Conservation (phyloP, 2,329 filamentous ascomycete genomes). For the Fusarium metavorans region DNA sequence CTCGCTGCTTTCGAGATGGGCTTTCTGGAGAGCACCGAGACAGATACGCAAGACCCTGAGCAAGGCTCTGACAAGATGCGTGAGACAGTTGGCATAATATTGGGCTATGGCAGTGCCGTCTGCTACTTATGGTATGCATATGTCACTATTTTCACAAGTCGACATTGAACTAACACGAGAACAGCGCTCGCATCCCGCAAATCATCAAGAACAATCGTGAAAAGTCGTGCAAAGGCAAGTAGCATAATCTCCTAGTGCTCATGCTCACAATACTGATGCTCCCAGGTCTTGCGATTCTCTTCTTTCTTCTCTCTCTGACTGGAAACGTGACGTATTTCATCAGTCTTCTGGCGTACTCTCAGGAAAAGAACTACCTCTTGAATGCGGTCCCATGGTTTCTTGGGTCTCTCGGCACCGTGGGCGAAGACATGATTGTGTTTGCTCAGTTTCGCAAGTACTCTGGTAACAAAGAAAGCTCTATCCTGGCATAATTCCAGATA, state of each 20-base stretch:
- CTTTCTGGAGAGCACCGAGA: neutral
- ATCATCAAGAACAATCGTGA: neutral
- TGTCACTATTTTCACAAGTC: neutral
- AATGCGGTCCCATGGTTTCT: neutral
- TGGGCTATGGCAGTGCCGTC: neutral
- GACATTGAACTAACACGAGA: neutral
- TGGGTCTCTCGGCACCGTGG: neutral
- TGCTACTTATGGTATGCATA: neutral
- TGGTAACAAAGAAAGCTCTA: neutral
- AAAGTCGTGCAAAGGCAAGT: neutral
- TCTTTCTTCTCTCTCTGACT: neutral
- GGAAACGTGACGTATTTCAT: neutral
- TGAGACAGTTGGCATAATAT: neutral
- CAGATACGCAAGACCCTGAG: neutral
- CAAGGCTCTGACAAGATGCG: neutral
- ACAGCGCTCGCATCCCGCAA: neutral
- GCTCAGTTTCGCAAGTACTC: neutral
- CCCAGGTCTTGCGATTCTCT: neutral
- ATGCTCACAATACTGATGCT: neutral
- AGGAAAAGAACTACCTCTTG: neutral
- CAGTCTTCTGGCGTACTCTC: neutral
- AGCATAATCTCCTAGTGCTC: neutral
- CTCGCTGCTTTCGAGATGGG: neutral
- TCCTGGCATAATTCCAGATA: neutral
- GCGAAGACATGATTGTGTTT: neutral